These are phyloP conservation scores for Inga oerstediana DNA, from an alignment of 306 rosid genomes.

Conservation along the genomic window DNA sequence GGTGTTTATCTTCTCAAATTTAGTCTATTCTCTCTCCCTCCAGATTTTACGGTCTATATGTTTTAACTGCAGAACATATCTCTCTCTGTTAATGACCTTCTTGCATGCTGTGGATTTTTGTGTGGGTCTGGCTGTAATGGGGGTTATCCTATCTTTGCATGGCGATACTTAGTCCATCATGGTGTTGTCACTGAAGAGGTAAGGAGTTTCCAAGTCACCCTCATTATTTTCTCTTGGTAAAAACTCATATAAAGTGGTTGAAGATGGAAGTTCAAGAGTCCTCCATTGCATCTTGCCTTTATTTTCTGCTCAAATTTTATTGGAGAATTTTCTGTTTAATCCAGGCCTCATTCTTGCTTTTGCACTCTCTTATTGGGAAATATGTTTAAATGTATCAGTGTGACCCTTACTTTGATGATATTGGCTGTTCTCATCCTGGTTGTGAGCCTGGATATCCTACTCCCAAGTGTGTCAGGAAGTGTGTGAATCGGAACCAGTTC, in stretches of 20 bases:
- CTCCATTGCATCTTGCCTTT: constrained; percentile 15
- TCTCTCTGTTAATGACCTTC: constrained; percentile 85
- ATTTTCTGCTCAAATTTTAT: constrained; percentile 16
- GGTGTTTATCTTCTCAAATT: background rate
- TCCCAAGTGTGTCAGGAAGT: constrained; percentile 76
- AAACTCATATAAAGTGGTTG: constrained; percentile 7
- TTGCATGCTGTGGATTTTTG: constrained; percentile 92
- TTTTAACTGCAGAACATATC: constrained; percentile 70
- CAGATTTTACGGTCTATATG: constrained; percentile 12
- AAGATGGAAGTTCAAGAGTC: constrained; percentile 10
- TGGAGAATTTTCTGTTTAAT: constrained; percentile 12
- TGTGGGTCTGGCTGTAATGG: constrained; percentile 95
- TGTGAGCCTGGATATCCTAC: constrained; percentile 87
- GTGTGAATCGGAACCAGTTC: constrained; percentile 64
- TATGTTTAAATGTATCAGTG: constrained; percentile 54
- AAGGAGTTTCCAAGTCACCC: constrained; percentile 22
- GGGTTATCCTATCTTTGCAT: constrained; percentile 77
- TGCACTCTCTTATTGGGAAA: constrained; percentile 3
- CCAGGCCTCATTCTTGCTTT: background rate
- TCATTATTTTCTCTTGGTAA: constrained; percentile 3
- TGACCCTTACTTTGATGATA: constrained; percentile 90
- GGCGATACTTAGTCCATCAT: constrained; percentile 73
- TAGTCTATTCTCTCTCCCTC: constrained; percentile 9
- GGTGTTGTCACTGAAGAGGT: constrained; percentile 99
- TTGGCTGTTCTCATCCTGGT: constrained; percentile 96